Base-by-base conservation (phyloP, 306 rosid species). In the Trichosanthes truncata region DNA sequence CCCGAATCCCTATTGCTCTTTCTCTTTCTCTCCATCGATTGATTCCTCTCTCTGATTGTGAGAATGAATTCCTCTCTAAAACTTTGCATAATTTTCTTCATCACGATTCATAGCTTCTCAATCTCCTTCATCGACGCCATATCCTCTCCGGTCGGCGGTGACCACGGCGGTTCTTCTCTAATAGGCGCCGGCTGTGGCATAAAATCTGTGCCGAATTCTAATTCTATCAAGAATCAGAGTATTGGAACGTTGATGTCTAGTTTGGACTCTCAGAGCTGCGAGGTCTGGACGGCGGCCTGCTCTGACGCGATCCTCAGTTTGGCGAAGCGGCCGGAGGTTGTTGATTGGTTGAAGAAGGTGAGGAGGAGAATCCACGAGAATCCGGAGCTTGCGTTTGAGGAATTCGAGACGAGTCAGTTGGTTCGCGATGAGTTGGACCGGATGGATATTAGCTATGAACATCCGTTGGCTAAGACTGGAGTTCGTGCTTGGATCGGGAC, bases 321-420 rank as follows among this genome's bases (percentile, higher is more conserved):
- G 7, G 97, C 95, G 57, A 84, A 76, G 83, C 77, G n/a, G 75
- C 81, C 89, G 80, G 97, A 94, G 87, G 90, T 79, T 69, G 89
- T 69, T 62, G 90, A 88, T 81, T 90, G 94, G 98, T 25, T 94
- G 86, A 87, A 36, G 55, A 15, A 26, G 9, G n/a, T 94, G 33
- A 87, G 98, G 79, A 84, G 98, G 74, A 89, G 66, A 87, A 94
- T 94, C 83, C 98, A 94, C 23, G 87, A 83, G 76, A 87, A 94
- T 85, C 97, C 98, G 1, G 98, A 94, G 86, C 85, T 94, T 7
- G 98, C 98, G 61, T 94, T 92, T 75, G 94, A 94, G 82, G 98
- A 94, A 87, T 80, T 83, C 86, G 91, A 94, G 78, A 94, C 98
- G 69, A 92, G 95, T 76, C 85, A 81, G 25, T 81, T 92, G 84